A percentile compares a stretch with the other conserved stretches of the same genome.
Evolutionary conservation across 352 stramenopile species (phyloP).

Genomic region (Phytophthora rubi): DNA sequence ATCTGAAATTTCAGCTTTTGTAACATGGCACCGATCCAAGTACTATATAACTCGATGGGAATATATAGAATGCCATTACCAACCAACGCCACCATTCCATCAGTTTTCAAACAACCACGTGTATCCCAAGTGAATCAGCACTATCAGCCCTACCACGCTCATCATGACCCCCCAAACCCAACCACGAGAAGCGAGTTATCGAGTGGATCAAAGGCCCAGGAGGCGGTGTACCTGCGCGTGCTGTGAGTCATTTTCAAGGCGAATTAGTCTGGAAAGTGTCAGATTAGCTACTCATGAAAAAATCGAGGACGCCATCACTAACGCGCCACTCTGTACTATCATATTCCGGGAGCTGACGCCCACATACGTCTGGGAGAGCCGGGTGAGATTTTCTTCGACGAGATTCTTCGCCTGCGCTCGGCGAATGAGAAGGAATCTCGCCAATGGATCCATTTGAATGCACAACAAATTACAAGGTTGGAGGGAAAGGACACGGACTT

Average conservation of each 20-base stretch:
- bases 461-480: background rate
- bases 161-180: slow-evolving; percentile 15
- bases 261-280: slow-evolving; percentile 21
- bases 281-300: slow-evolving; percentile 32
- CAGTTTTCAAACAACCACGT: too few relatives aligned
- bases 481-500: slow-evolving; percentile 14
- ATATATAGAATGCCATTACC: too few relatives aligned
- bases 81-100: too few relatives aligned
- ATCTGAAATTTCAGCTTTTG: too few relatives aligned
- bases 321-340: slow-evolving; percentile 5
- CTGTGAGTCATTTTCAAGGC: slow-evolving; percentile 19
- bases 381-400: slow-evolving; percentile 25
- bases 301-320: slow-evolving; percentile 13
- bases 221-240: background rate
- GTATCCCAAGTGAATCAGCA: too few relatives aligned
- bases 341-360: background rate
- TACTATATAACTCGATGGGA: too few relatives aligned
- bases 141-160: background rate
- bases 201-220: slow-evolving; percentile 17
- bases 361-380: slow-evolving; percentile 9
- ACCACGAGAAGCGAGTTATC: slow-evolving; percentile 23
- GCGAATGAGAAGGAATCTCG: slow-evolving; percentile 17
- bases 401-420: slow-evolving; percentile 16
- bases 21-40: too few relatives aligned
- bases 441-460: slow-evolving; percentile 14